Percentiles rank a stretch among this genome's conserved stretches.
phyloP scores from a whole-genome alignment of 2,329 filamentous ascomycete species.

The Talaromyces islandicus region DNA sequence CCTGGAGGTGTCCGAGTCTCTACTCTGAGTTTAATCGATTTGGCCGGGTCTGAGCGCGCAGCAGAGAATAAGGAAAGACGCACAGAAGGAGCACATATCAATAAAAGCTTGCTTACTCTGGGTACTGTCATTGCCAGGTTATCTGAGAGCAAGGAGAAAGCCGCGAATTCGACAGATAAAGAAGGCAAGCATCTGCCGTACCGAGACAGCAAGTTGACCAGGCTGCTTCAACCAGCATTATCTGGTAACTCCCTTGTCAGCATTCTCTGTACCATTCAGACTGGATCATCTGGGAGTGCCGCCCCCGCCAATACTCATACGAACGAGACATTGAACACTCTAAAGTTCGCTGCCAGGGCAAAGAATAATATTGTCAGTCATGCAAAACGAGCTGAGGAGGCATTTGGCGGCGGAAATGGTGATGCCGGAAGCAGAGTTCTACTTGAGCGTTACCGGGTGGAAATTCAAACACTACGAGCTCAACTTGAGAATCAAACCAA shows the following conservation, averaged over 20 bases:
- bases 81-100: slow-evolving; percentile 94
- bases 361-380: slow-evolving; percentile 98
- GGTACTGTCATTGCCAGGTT: slow-evolving; percentile 91
- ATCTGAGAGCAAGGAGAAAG: slow-evolving; percentile 83
- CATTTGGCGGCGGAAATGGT: slow-evolving; percentile 65
- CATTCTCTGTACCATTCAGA: slow-evolving; percentile 93
- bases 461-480: slow-evolving; percentile 73
- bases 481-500: slow-evolving; percentile 82
- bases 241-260: slow-evolving; percentile 93
- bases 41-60: slow-evolving; percentile 92
- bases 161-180: slow-evolving; percentile 65
- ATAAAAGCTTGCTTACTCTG: slow-evolving; percentile 91
- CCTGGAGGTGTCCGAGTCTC: slow-evolving; percentile 93
- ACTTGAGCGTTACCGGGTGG: slow-evolving; percentile 86
- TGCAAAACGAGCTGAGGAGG: slow-evolving; percentile 90
- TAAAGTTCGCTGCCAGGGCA: slow-evolving; percentile 93
- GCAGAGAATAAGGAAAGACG: slow-evolving; percentile 91
- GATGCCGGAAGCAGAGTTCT: slow-evolving; percentile 83
- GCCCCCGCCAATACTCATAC: slow-evolving; percentile 70
- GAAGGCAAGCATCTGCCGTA: slow-evolving; percentile 92
- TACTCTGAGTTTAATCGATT: slow-evolving; percentile 88
- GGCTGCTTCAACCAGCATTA: slow-evolving; percentile 83
- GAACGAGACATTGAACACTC: slow-evolving; percentile 84
- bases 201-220: slow-evolving; percentile 92
- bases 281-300: slow-evolving; percentile 68